Evolutionary conservation across 345 rosid genomes (phyloP).

Genomic region (Gossypium ekmanianum): DNA sequence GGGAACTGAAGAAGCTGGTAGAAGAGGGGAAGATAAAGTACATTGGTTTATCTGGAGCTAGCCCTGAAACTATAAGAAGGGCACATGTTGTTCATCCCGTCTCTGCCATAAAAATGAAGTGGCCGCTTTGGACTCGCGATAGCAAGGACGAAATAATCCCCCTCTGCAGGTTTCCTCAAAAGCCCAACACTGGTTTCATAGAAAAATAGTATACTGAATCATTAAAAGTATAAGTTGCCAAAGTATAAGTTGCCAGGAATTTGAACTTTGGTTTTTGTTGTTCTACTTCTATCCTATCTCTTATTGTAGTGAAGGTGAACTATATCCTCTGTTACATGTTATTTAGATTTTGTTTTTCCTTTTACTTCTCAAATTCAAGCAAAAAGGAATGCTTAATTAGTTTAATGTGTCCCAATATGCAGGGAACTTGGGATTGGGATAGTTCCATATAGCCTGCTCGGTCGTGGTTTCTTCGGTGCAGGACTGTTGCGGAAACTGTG

Average conservation of each 20-base stretch:
- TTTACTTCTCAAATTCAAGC: too few species aligned
- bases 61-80: conserved; percentile 4
- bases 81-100: conserved; percentile 44
- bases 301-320: too few species aligned
- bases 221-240: too few species aligned
- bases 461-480: conserved; percentile 38
- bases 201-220: not conserved
- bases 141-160: not conserved
- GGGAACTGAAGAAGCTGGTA: conserved; percentile 32
- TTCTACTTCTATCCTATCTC: too few species aligned
- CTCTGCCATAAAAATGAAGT: conserved; percentile 38
- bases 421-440: conserved; percentile 52
- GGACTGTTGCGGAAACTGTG: conserved; percentile 31
- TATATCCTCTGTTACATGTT: too few species aligned
- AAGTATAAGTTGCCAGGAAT: too few species aligned
- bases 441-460: conserved; percentile 30
- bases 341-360: too few species aligned
- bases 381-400: not conserved
- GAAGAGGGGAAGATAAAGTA: conserved; percentile 40
- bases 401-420: conserved; percentile 12
- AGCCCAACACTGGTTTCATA: not conserved
- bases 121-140: conserved; percentile 2
- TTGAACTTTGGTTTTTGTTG: too few species aligned
- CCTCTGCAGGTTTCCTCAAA: conserved; percentile 30
- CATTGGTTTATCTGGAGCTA: conserved; percentile 39